Base-by-base conservation (phyloP, 345 rosid species). In the Populus pruinosa region DNA sequence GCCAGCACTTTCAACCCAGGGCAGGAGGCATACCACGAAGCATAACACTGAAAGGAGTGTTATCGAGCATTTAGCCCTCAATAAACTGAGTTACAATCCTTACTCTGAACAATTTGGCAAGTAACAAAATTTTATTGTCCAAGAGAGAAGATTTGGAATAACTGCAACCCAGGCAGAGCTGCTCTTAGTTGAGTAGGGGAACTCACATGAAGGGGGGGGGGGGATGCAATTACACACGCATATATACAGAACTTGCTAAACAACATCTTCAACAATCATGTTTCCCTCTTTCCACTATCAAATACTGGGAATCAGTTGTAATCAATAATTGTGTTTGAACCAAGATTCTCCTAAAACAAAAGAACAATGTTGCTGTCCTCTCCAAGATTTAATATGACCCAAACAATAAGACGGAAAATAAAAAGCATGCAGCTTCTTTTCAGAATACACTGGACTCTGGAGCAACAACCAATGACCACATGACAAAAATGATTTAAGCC, bases 1-100 rank as follows among this genome's bases (percentile, higher is more conserved):
- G 88, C 27, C 29, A 93, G 84, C 16, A 95, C 99, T 84, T 95
- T 93, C 80, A 96, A 85, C 53, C 99, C 99, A 59, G 98, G 97
- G 75, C 90, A 88, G 75, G 96, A 81, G 74, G 87, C 94, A 77
- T 83, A 96, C 99, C 99, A 96, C 39, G 97, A 74, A 21, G 99
- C 99, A 88, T 86, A 96, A 79, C 99, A 96, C 99, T 96, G 73
- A 77, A 64, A 78, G 66, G 41, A 81, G 69, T 23, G 64, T 23
- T 29, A 59, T 59, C 25, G 5, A 59, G 64, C 64, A 59, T 23
- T 59, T 59, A 59, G 64, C 14, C 63, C 27, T 59, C 23, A 23
- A 4, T 0, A n/a, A 23, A n/a, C 64, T 10, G 61, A 55, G 64
- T 59, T 59, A 59, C 63, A 56, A 9, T 59, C 64, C 36, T 12